Evolutionary conservation across 305 asterid species (phyloP).

Genomic region (Fraxinus dipetala): DNA sequence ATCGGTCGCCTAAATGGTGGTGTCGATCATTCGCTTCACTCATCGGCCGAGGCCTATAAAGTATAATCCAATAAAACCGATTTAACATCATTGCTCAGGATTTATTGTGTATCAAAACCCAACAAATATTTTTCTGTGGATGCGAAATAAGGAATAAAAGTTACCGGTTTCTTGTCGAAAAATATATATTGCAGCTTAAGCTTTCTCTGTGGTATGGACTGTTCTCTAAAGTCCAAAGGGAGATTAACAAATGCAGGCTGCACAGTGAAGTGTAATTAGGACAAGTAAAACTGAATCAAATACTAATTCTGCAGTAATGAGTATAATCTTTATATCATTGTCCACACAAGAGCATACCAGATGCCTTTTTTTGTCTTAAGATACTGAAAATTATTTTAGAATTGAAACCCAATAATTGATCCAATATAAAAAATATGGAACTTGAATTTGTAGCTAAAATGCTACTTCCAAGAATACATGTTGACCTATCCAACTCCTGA

Average conservation of each 20-base stretch:
- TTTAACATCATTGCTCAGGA: no score
- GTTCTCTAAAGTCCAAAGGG: constrained; percentile 23
- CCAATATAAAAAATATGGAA: background rate
- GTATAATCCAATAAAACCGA: no score
- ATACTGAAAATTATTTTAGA: background rate
- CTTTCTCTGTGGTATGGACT: background rate
- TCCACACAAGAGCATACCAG: background rate
- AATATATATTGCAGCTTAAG: background rate
- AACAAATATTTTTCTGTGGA: no score
- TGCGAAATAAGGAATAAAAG: background rate
- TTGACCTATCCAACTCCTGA: constrained; percentile 25
- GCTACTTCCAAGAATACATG: constrained; percentile 19
- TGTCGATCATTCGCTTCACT: no score
- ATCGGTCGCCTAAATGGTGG: no score
- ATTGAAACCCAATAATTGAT: constrained; percentile 25
- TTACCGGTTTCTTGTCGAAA: background rate
- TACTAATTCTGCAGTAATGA: background rate
- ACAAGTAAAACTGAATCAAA: background rate
- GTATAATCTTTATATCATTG: background rate
- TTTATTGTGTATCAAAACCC: no score
- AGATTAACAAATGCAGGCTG: constrained; percentile 46
- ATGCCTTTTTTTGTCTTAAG: background rate
- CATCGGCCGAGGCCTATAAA: no score
- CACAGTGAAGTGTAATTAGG: constrained; percentile 28
- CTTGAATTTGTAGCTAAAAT: constrained; percentile 5